phyloP scores from a whole-genome alignment of 2,329 filamentous ascomycete species.

The Plectosphaerella plurivora region DNA sequence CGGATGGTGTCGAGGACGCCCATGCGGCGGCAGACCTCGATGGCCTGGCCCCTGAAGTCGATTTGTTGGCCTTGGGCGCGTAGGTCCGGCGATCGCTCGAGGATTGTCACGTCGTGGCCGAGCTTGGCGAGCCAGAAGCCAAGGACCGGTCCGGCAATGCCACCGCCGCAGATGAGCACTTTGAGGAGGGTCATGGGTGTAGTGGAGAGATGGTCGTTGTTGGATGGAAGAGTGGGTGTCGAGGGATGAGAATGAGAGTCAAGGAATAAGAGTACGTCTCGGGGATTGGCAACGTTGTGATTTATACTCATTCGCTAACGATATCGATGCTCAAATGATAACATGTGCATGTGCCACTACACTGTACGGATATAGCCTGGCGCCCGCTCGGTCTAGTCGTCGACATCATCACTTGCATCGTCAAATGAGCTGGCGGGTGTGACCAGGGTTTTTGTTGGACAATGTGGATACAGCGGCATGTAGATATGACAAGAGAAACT shows the following conservation, averaged over 20 bases:
- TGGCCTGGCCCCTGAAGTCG: constrained; percentile 37
- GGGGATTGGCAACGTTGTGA: too few relatives aligned
- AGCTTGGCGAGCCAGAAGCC: constrained; percentile 35
- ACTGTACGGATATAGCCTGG: too few relatives aligned
- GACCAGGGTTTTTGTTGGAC: neutral
- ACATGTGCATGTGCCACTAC: too few relatives aligned
- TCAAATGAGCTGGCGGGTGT: neutral
- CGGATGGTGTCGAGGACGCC: constrained; percentile 32
- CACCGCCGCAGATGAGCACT: constrained; percentile 44
- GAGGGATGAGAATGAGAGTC: neutral
- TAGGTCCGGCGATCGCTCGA: constrained; percentile 33
- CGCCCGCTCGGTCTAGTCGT: neutral
- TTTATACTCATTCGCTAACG: too few relatives aligned
- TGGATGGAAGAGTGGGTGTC: neutral
- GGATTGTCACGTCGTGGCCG: constrained; percentile 32
- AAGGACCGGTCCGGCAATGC: constrained; percentile 38
- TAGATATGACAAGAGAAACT: neutral
- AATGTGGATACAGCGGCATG: neutral
- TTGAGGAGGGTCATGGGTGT: constrained; percentile 25
- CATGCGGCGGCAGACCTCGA: constrained; percentile 31
- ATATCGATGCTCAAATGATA: too few relatives aligned
- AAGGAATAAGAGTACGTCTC: too few relatives aligned
- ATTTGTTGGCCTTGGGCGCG: constrained; percentile 38
- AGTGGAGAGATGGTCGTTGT: neutral
- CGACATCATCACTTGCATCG: neutral